phyloP scores from a whole-genome alignment of 176 grass and related monocot genomes.

The Zoysia pacifica region DNA sequence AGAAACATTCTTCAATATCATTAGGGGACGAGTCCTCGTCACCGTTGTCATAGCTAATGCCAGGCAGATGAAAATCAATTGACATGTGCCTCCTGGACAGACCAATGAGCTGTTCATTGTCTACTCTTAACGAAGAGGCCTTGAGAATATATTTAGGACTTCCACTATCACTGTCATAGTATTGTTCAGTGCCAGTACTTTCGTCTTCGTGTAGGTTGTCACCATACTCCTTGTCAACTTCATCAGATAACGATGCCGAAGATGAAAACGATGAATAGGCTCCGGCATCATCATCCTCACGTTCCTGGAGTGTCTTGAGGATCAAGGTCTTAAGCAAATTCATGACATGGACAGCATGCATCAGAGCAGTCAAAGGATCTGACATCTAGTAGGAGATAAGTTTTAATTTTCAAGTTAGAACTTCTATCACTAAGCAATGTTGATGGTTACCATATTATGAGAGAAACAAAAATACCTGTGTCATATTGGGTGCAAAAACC shows the following conservation, averaged over 20 bases:
- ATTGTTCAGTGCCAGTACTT: slow-evolving; percentile 44
- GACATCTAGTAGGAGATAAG: slow-evolving; percentile 56
- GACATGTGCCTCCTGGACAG: slow-evolving; percentile 48
- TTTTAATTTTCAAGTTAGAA: slow-evolving; percentile 9
- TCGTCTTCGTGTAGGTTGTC: slow-evolving; percentile 40
- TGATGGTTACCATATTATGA: not conserved
- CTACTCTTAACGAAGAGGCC: not conserved
- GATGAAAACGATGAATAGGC: slow-evolving; percentile 66
- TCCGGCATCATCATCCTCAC: slow-evolving; percentile 53
- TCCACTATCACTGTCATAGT: not conserved
- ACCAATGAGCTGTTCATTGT: slow-evolving; percentile 34
- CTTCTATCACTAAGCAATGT: not conserved
- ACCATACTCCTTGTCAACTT: slow-evolving; percentile 44
- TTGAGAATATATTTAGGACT: slow-evolving; percentile 39
- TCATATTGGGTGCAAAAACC: slow-evolving; percentile 98
- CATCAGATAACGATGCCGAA: slow-evolving; percentile 37
- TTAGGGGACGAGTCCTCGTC: slow-evolving; percentile 35
- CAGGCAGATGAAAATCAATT: slow-evolving; percentile 24
- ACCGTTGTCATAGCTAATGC: not conserved
- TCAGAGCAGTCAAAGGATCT: slow-evolving; percentile 80
- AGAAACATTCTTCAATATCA: slow-evolving; percentile 75
- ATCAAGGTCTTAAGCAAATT: slow-evolving; percentile 78
- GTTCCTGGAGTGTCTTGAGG: slow-evolving; percentile 69
- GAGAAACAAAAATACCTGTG: slow-evolving; percentile 57
- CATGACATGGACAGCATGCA: slow-evolving; percentile 93